These are phyloP conservation scores for Blastobotrys robertii DNA, from an alignment of 805 yeast genomes.

Conservation along the genomic window DNA sequence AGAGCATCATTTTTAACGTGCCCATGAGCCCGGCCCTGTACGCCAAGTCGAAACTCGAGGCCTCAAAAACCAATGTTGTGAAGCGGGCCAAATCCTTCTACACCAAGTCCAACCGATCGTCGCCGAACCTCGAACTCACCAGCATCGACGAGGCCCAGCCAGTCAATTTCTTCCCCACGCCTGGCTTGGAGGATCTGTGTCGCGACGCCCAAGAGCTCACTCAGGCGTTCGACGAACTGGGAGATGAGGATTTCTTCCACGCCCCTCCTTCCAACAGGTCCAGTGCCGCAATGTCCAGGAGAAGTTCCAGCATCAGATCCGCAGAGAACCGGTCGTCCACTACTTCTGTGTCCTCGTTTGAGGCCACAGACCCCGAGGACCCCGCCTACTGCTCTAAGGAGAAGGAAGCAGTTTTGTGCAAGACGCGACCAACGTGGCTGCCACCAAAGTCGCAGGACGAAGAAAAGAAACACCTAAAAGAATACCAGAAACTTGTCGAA, in stretches of 20 bases:
- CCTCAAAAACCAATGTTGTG: not conserved
- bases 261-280: not conserved
- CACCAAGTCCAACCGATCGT: constrained; percentile 1
- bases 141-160: constrained; percentile 18
- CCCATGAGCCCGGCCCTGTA: constrained; percentile 51
- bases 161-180: constrained; percentile 1
- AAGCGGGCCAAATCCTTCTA: not conserved
- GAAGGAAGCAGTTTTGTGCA: constrained; percentile 25
- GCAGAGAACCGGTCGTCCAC: not conserved
- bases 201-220: constrained; percentile 30
- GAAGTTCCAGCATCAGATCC: not conserved
- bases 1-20: constrained; percentile 48
- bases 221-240: constrained; percentile 20
- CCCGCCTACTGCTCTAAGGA: not conserved
- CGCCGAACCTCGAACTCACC: constrained; percentile 1
- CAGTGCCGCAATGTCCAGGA: not conserved
- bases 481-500: constrained; percentile 36
- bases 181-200: constrained; percentile 25
- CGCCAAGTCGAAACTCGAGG: constrained; percentile 20
- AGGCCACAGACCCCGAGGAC: not conserved
- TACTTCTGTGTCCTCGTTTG: no score
- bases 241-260: constrained; percentile 4
- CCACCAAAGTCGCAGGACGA: constrained; percentile 57
- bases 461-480: constrained; percentile 42
- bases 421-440: constrained; percentile 53